Conservation (phyloP, 1,139 yeast species). For the Debaryomycetaceae sp. region DNA sequence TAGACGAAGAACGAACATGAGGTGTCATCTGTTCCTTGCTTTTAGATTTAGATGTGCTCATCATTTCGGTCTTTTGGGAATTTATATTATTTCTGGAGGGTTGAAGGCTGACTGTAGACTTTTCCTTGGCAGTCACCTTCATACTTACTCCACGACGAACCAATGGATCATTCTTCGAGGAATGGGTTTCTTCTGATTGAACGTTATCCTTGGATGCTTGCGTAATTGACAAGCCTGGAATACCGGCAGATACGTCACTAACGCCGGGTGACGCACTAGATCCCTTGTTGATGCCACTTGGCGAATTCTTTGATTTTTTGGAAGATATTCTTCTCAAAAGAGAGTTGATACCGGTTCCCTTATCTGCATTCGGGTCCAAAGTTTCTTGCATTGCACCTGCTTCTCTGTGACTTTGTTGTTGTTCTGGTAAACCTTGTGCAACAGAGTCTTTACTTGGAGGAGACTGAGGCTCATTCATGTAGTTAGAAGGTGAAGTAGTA, state of each 20-base stretch:
- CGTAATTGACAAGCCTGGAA: constrained; percentile 13
- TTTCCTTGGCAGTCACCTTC: constrained; percentile 60
- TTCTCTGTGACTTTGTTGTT: constrained; percentile 27
- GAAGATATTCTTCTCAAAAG: constrained; percentile 38
- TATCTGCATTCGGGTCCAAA: constrained; percentile 31
- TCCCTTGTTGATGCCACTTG: constrained; percentile 10
- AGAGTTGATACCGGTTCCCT: constrained; percentile 31
- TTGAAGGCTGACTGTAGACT: constrained; percentile 27
- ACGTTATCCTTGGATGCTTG: constrained; percentile 15
- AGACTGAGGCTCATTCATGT: constrained; percentile 13
- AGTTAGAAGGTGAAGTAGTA: constrained; percentile 23
- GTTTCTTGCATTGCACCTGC: constrained; percentile 22
- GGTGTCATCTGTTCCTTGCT: constrained; percentile 6
- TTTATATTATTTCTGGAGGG: constrained; percentile 12
- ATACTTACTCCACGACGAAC: constrained; percentile 62
- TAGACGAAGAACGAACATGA: constrained; percentile 32
- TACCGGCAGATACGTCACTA: constrained; percentile 5
- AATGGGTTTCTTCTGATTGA: constrained; percentile 13
- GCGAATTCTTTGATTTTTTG: constrained; percentile 23
- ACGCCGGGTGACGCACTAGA: neutral
- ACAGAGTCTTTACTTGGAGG: constrained; percentile 18
- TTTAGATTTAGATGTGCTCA: constrained; percentile 3
- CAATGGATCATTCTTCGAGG: constrained; percentile 38
- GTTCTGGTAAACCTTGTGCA: constrained; percentile 25
- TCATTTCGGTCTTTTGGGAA: constrained; percentile 5